Conservation (phyloP, 495 filamentous ascomycete genomes). For the Penicillium chermesinum region DNA sequence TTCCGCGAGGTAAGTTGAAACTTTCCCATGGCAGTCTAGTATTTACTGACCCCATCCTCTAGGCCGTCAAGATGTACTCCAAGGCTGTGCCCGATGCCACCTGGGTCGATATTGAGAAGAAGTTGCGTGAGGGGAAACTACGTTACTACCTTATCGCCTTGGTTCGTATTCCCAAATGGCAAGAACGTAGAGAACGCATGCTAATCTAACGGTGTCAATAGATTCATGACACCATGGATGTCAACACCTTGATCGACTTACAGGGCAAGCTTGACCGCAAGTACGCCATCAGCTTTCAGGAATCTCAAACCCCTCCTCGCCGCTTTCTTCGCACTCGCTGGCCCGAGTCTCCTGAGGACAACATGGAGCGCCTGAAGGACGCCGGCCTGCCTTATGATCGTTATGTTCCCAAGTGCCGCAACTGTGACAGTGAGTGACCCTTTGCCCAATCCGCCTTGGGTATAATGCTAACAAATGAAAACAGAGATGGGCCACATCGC, state of each 20-base stretch:
- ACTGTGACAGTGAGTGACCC: constrained; percentile 54
- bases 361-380: constrained; percentile 65
- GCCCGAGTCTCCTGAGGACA: constrained; percentile 63
- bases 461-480: background rate
- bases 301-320: constrained; percentile 58
- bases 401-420: constrained; percentile 60
- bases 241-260: constrained; percentile 73
- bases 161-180: constrained; percentile 24
- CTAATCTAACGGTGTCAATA: constrained; percentile 18
- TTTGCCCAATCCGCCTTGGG: background rate
- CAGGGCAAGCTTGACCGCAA: constrained; percentile 74
- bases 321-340: constrained; percentile 54
- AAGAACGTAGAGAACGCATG: background rate
- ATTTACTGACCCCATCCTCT: background rate
- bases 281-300: constrained; percentile 68
- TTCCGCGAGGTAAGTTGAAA: constrained; percentile 59
- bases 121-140: constrained; percentile 62
- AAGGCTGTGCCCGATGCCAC: constrained; percentile 64
- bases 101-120: constrained; percentile 66
- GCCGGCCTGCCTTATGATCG: constrained; percentile 67
- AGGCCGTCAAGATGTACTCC: constrained; percentile 64
- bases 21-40: background rate
- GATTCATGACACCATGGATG: constrained; percentile 51
- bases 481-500: constrained; percentile 68
- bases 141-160: constrained; percentile 70